Base-by-base conservation (phyloP, 163 green algal species). In the Chlorella variabilis region DNA sequence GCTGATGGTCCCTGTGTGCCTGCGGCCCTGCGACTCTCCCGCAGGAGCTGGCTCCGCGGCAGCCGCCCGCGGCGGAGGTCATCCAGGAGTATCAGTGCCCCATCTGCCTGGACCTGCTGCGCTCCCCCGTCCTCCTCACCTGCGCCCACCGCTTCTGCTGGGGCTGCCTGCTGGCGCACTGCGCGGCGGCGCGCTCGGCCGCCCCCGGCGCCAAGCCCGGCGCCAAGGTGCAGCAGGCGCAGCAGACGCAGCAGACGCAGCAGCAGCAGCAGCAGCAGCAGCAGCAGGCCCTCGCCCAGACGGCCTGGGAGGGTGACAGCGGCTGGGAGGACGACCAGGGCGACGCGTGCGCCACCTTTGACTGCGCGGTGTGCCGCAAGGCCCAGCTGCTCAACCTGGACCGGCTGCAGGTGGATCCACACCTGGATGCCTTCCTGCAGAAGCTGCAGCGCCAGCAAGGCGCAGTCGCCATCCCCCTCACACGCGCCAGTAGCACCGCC, bases 71-170 rank as follows among this genome's bases (percentile, higher is more conserved):
- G 13, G 75, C 70, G 25, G 58, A 89, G 25, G 42, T 87, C 51
- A 67, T 91, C 56, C 73, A 90, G 33, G 93, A 96, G 69, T 96
- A 93, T 67, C 77, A 91, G 67, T 98, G 95, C 86, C 90, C 94
- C 70, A 95, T 98, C 77, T 98, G 95, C 87, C 85, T 98, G 78
- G 91, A 93, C 65, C 62, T 92, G 45, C 89, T 98, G 71, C 91
- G 93, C 75, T 92, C 86, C 77, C 94, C 94, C 0, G 95, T 98
- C 61, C 88, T 97, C 38, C 91, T 98, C 2, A 94, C 92, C 25
- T 98, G 95, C 83, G 91, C 91, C 0, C 95, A 98, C 81, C 85
- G 91, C 48, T 98, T 97, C 89, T 98, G 95, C 90, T 97, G 93
- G 93, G 90, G 90, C 65, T 98, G 95, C 89, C 67, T 97, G 54